Conservation (phyloP, 2,329 filamentous ascomycete genomes). For the Cladobotryum mycophilum region DNA sequence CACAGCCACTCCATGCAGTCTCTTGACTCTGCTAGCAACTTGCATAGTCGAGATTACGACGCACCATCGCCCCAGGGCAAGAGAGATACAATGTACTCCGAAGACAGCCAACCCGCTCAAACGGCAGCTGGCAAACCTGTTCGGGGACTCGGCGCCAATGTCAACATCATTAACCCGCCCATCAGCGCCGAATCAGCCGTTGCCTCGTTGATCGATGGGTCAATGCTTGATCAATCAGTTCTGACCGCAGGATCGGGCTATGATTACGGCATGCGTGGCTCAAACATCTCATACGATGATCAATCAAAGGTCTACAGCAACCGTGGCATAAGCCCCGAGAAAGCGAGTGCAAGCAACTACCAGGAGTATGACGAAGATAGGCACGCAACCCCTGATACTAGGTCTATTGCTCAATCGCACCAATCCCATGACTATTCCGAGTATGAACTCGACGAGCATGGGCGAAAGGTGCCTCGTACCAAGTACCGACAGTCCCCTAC, state of each 20-base stretch:
- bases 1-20: constrained; percentile 30
- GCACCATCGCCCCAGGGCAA: constrained; percentile 51
- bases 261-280: constrained; percentile 37
- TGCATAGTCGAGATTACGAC: constrained; percentile 46
- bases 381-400: constrained; percentile 33
- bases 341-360: constrained; percentile 35
- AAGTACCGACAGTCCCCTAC: constrained; percentile 47
- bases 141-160: constrained; percentile 63
- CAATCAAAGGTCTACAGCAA: constrained; percentile 24
- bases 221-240: constrained; percentile 60
- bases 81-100: constrained; percentile 43
- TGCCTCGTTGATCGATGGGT: constrained; percentile 77
- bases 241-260: constrained; percentile 55
- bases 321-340: constrained; percentile 35
- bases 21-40: constrained; percentile 33
- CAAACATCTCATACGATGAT: constrained; percentile 31
- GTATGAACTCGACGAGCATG: constrained; percentile 54
- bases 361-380: constrained; percentile 34
- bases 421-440: constrained; percentile 38
- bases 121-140: constrained; percentile 64
- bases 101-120: constrained; percentile 52
- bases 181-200: constrained; percentile 81
- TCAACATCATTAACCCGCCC: constrained; percentile 67
- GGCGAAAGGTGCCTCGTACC: constrained; percentile 45
- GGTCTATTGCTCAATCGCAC: constrained; percentile 35